phyloP scores from a whole-genome alignment of 495 filamentous ascomycete genomes.

The Tricharina praecox region DNA sequence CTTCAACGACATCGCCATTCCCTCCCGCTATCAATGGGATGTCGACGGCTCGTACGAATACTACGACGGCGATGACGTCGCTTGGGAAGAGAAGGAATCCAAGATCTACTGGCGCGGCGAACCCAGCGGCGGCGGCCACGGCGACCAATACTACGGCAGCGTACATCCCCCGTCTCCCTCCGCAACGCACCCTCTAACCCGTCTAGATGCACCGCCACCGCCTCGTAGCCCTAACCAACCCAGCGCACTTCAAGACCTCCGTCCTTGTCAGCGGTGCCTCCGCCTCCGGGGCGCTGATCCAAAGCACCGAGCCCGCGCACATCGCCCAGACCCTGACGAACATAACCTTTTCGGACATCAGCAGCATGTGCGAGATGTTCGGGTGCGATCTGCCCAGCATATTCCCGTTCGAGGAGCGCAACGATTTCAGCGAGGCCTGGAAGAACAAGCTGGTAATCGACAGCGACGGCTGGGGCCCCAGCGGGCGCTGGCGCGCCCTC shows the following conservation, averaged over 20 bases:
- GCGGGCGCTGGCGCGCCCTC: constrained; percentile 35
- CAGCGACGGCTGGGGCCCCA: constrained; percentile 40
- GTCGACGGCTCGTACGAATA: constrained; percentile 79
- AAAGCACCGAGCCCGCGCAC: constrained; percentile 7
- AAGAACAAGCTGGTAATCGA: constrained; percentile 31
- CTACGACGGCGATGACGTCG: constrained; percentile 43
- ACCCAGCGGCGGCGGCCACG: constrained; percentile 57
- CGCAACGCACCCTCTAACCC: not conserved
- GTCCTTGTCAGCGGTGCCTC: constrained; percentile 10
- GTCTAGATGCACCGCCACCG: constrained; percentile 22
- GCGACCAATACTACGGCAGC: constrained; percentile 17
- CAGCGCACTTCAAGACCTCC: constrained; percentile 5
- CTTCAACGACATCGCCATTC: constrained; percentile 17
- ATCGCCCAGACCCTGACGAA: constrained; percentile 16
- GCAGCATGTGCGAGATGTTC: constrained; percentile 10
- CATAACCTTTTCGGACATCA: constrained; percentile 16
- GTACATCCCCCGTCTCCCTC: constrained; percentile 3
- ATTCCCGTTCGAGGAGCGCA: constrained; percentile 13
- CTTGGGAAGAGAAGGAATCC: constrained; percentile 57
- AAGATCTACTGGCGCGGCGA: constrained; percentile 86
- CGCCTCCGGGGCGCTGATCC: not conserved
- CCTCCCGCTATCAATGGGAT: constrained; percentile 41
- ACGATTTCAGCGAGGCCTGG: constrained; percentile 14
- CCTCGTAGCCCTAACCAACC: constrained; percentile 17
- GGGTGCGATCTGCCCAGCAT: constrained; percentile 14